A percentile compares a stretch with the other conserved stretches of the same genome.
phyloP scores from a whole-genome alignment of 139 green algal genomes.

The Pleodorina starrii region DNA sequence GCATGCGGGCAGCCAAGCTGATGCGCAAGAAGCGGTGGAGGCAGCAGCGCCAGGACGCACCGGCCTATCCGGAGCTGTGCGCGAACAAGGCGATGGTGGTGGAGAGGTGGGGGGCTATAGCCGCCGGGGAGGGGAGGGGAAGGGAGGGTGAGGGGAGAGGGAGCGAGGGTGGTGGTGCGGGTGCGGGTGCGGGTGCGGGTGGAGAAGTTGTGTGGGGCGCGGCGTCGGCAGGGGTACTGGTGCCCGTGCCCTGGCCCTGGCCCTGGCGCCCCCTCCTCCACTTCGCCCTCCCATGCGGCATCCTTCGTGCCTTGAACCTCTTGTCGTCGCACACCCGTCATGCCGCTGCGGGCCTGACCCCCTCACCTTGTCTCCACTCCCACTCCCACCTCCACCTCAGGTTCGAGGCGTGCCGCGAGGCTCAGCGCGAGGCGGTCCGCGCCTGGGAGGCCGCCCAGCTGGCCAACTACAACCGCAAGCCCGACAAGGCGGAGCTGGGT shows the following conservation, averaged over 20 bases:
- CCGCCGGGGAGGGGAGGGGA: too few species aligned
- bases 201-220: too few species aligned
- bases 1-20: constrained; percentile 71
- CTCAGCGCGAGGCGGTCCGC: background rate
- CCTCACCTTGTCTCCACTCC: too few species aligned
- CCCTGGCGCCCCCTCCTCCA: background rate
- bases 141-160: too few species aligned
- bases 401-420: constrained; percentile 25
- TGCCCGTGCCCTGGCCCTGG: background rate
- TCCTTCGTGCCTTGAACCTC: too few species aligned
- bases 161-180: too few species aligned
- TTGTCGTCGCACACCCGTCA: too few species aligned
- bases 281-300: too few species aligned
- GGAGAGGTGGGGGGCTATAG: constrained; percentile 30
- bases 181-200: too few species aligned
- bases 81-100: background rate
- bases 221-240: background rate
- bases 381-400: background rate
- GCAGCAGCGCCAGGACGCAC: background rate
- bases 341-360: too few species aligned
- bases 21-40: constrained; percentile 55
- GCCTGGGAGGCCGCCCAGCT: constrained; percentile 11
- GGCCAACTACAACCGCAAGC: background rate
- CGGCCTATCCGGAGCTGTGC: background rate
- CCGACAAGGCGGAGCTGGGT: constrained; percentile 15